These are phyloP conservation scores for Phylloboletellus chloephorus DNA, from an alignment of 1,284 basidiomycete species.

Conservation along the genomic window DNA sequence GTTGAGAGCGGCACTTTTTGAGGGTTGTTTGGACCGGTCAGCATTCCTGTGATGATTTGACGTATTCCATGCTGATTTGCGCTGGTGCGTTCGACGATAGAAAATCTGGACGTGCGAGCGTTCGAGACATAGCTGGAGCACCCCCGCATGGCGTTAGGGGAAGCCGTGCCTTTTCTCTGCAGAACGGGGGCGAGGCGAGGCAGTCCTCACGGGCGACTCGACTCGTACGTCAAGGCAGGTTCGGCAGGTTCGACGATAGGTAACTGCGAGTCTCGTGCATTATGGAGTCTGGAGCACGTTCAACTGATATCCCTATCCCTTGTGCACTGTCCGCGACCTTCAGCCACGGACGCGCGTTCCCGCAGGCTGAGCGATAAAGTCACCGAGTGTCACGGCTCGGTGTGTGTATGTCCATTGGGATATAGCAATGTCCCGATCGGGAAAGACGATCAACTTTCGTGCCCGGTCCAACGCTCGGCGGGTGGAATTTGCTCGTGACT, in stretches of 20 bases:
- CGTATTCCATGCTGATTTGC: slow-evolving; percentile 27
- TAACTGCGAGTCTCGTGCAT: slow-evolving; percentile 3
- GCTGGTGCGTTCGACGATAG: slow-evolving; percentile 16
- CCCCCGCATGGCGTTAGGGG: slow-evolving; percentile 12
- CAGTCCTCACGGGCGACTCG: slow-evolving; percentile 3
- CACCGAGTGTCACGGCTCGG: slow-evolving; percentile 26
- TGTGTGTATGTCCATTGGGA: slow-evolving; percentile 11
- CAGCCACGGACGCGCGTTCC: not conserved
- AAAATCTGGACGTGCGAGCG: slow-evolving; percentile 15
- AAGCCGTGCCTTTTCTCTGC: slow-evolving; percentile 19
- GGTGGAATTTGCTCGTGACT: slow-evolving; percentile 19
- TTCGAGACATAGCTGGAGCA: not conserved
- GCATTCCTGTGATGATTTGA: slow-evolving; percentile 31
- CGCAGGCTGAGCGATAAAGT: slow-evolving; percentile 16
- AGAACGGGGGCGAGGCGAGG: slow-evolving; percentile 8
- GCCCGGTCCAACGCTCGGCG: slow-evolving; percentile 14
- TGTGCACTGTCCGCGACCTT: not conserved
- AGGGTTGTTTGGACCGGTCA: slow-evolving; percentile 9
- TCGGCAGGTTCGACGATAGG: slow-evolving; percentile 23
- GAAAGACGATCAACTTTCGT: slow-evolving; percentile 19
- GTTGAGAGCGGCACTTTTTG: slow-evolving; percentile 14
- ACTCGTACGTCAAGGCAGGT: not conserved
- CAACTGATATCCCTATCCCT: slow-evolving; percentile 2
- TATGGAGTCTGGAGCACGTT: slow-evolving; percentile 11
- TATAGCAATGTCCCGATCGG: slow-evolving; percentile 18